Evolutionary conservation across 768 basidiomycete genomes (phyloP).

Genomic region (Boletus eberwhitei): DNA sequence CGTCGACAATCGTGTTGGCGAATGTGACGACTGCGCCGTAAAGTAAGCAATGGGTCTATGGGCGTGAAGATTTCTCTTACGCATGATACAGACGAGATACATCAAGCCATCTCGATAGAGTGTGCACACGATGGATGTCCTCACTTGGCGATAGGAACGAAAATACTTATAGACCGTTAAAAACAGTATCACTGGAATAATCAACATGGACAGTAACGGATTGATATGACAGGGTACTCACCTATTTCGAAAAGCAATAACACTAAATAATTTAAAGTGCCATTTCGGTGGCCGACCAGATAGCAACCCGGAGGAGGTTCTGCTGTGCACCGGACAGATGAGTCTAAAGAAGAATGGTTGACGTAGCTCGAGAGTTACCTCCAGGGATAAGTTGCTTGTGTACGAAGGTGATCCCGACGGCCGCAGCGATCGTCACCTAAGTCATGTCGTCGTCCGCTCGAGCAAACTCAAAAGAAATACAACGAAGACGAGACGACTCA

Average conservation of each 20-base stretch:
- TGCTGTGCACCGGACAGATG: background rate
- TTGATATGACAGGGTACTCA: background rate
- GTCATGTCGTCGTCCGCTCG: background rate
- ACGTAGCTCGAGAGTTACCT: background rate
- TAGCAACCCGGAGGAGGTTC: background rate
- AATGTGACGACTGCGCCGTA: slow-evolving; percentile 11
- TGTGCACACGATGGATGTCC: background rate
- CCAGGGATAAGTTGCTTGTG: slow-evolving; percentile 2
- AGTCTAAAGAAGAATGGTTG: too few species aligned
- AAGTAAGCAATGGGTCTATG: background rate
- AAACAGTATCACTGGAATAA: slow-evolving; percentile 4
- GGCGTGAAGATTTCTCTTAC: background rate
- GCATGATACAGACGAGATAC: slow-evolving; percentile 14
- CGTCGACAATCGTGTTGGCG: slow-evolving; percentile 8
- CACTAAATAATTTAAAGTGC: slow-evolving; percentile 2
- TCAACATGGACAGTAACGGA: background rate
- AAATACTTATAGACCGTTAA: slow-evolving; percentile 6
- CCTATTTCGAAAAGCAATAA: slow-evolving; percentile 11
- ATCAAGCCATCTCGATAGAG: slow-evolving; percentile 16
- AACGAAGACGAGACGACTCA: background rate
- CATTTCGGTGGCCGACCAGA: background rate
- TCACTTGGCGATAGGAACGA: background rate
- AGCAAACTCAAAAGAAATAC: background rate
- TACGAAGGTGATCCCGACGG: background rate
- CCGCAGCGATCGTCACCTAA: slow-evolving; percentile 7